A percentile compares a stretch with the other conserved stretches of the same genome.
These are phyloP conservation scores for Protea cynaroides DNA, from an alignment of 164 flowering plant species.

Conservation along the genomic window DNA sequence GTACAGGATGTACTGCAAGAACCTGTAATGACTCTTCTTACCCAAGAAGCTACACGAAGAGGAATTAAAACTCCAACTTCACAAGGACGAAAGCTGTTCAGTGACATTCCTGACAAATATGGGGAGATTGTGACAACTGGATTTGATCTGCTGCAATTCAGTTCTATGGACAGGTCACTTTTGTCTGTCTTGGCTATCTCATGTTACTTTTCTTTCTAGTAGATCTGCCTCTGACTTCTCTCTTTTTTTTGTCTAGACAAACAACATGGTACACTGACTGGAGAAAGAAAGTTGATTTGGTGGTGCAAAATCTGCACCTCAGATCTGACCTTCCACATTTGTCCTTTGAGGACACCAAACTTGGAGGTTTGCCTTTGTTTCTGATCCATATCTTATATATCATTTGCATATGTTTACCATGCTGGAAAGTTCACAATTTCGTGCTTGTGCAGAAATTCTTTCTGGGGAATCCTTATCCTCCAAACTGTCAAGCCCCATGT, in stretches of 20 bases:
- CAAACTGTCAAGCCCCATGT: constrained; percentile 18
- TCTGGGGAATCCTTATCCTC: constrained; percentile 16
- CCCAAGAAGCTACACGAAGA: constrained; percentile 32
- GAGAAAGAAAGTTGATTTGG: constrained; percentile 30
- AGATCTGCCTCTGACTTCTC: neutral
- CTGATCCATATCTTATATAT: neutral
- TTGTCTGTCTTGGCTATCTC: neutral
- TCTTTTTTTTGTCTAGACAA: constrained; percentile 28
- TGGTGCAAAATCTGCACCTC: constrained; percentile 17
- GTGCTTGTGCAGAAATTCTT: constrained; percentile 25
- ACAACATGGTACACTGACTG: constrained; percentile 37
- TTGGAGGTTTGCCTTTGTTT: constrained; percentile 13
- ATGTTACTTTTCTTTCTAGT: neutral
- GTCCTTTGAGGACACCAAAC: constrained; percentile 19
- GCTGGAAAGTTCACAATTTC: neutral
- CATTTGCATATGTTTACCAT: neutral
- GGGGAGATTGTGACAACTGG: constrained; percentile 15
- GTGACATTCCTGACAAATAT: constrained; percentile 19
- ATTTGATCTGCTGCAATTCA: constrained; percentile 23
- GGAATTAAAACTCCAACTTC: constrained; percentile 23
- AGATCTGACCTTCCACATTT: constrained; percentile 2
- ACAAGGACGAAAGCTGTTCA: constrained; percentile 11
- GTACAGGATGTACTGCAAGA: constrained; percentile 64
- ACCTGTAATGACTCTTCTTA: constrained; percentile 51
- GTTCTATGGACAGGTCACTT: constrained; percentile 38